Evolutionary conservation across 2,329 filamentous ascomycete genomes (phyloP), one percentile per base, ranked within the genome.

Genomic region (Macrophomina tecta): DNA sequence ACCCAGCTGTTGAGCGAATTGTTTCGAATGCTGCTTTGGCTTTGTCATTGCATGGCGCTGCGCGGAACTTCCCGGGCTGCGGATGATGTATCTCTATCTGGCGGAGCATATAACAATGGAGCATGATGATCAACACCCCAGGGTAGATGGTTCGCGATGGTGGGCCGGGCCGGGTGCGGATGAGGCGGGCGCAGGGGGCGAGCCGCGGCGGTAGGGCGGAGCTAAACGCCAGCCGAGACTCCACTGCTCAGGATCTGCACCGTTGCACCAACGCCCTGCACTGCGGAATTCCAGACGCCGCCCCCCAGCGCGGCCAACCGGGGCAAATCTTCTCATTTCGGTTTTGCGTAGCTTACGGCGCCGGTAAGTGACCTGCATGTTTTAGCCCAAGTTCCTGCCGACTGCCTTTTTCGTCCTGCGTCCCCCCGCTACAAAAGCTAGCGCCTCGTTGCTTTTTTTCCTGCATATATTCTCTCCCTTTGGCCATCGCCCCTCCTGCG

Each of bases 321-420:
- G 23, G 46, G 46, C n/a, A 7, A 64, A 42, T 38, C 18, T 52
- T 64, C 34, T 16, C 45, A 18, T 49, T 38, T 23, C 49, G n/a
- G 49, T 53, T 53, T 40, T 52, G 38, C 38, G 23, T 64, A 18
- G 61, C 30, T 40, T 64, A 38, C 52, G 16, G 23, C 40, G 56
- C 18, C 42, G 12, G 56, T 46, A 61, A 48, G 56, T 58, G 9
- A 45, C 38, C 23, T 58, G 55, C 55, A 58, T 45, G 55, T 58
- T 58, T 30, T 45, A 58, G 36, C 55, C 11, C 55, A 28, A 16
- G 23, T 30, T n/a, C 36, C 56, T 6, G 12, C 42, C 30, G 42
- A 45, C 42, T 45, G 4, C 42, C 55, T 28, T 28, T 7, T n/a
- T 45, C 32, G 32, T n/a, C 36, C 9, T 40, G 23, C 36, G 30